A percentile compares a stretch with the other conserved stretches of the same genome.
phyloP scores from a whole-genome alignment of 345 rosid genomes.

The Pseudoturritis turrita region DNA sequence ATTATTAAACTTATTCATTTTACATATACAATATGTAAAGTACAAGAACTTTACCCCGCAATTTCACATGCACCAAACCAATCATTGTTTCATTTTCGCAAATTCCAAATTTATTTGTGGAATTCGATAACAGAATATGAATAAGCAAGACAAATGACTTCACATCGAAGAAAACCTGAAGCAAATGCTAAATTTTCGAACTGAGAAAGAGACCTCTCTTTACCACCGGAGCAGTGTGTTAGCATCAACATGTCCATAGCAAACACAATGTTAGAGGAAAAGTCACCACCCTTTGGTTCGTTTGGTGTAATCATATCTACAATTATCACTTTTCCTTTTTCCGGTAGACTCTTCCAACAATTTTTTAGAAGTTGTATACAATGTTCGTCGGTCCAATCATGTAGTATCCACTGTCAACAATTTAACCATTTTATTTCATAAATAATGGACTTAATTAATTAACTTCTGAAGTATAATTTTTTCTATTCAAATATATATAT shows the following conservation, averaged over 20 bases:
- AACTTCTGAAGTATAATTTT: not conserved
- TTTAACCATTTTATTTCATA: not conserved
- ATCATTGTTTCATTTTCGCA: too few species aligned
- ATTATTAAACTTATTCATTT: too few species aligned
- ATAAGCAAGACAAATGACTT: not conserved
- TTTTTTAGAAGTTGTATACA: conserved; percentile 43
- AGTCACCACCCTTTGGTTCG: conserved; percentile 18
- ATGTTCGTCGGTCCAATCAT: conserved; percentile 39
- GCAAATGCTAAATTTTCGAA: conserved; percentile 33
- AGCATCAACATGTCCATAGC: conserved; percentile 41
- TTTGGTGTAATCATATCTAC: conserved; percentile 34
- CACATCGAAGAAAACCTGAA: conserved; percentile 36
- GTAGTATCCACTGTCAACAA: conserved; percentile 37
- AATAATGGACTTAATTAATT: not conserved
- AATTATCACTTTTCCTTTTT: conserved; percentile 38
- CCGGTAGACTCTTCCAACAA: conserved; percentile 38
- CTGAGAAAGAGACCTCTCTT: conserved; percentile 42
- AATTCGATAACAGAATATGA: conserved; percentile 20
- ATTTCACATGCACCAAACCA: too few species aligned
- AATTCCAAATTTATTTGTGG: not conserved
- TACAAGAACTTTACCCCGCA: too few species aligned
- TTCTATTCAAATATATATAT: not conserved
- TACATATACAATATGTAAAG: too few species aligned
- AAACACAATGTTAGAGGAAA: conserved; percentile 25
- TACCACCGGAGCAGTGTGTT: conserved; percentile 34